Evolutionary conservation across 2,329 filamentous ascomycete species (phyloP), one percentile per base, ranked within the genome.

Genomic region (Colletotrichum spaethianum): DNA sequence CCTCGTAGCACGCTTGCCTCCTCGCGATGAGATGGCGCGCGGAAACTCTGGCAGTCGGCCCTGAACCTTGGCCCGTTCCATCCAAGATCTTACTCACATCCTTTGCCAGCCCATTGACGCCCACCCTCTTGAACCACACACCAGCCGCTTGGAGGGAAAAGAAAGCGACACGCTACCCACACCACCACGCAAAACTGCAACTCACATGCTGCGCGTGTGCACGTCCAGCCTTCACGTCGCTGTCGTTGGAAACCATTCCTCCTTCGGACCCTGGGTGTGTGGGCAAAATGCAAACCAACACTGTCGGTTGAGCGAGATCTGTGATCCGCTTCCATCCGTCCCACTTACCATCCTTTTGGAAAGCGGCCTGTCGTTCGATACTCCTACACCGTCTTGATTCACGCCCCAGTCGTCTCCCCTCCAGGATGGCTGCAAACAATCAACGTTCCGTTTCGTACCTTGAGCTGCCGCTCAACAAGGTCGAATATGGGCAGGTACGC

Each of bases 381-480:
- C n/a, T 67, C 23, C 3, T 38, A 60, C 65, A 20, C 65, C 70
- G 4, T 33, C 52, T 20, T 55, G 38, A 12, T n/a, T 16, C 20
- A 60, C 38, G 48, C 70, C 38, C 65, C 44, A 28, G n/a, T 42
- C 28, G 38, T 40, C 65, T 53, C 36, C 40, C 9, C 46, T 48
- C 50, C 44, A 59, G 70, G 70, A 72, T 60, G 59, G 40, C 60
- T 69, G 72, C 72, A 73, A 74, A 73, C 72, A 73, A 74, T 63
- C 63, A 72, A 71, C 70, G 71, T 71, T 73, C 64, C 64, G 72
- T 73, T 73, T 69, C 72, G 69, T 72, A 64, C 69, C 63, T 72
- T 64, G 53, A 48, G 53, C 52, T 42, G 70, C 53, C 42, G 44
- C 31, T 69, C 57, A 59, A 31, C 57, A 52, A 33, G 33, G 50